These are phyloP conservation scores for Coemansia umbellata DNA, from an alignment of 192 early-diverging fungal species.

Conservation along the genomic window DNA sequence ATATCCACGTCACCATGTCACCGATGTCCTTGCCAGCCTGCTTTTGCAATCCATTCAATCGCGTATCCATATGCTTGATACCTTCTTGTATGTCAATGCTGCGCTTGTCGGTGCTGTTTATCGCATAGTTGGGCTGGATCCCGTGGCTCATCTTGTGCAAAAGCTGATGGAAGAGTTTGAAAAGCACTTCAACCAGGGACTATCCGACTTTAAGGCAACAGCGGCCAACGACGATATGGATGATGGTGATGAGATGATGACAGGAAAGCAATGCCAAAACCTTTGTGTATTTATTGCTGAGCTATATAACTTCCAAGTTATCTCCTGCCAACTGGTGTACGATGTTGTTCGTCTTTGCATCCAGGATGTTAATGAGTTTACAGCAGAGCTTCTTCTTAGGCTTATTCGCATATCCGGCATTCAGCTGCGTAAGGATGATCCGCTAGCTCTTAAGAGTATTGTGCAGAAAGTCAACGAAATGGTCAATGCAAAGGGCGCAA, in stretches of 20 bases:
- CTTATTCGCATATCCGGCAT: conserved; percentile 67
- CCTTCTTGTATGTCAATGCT: conserved; percentile 87
- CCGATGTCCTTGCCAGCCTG: conserved; percentile 73
- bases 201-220: conserved; percentile 10
- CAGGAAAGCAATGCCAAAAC: conserved; percentile 74
- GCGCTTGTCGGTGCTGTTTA: conserved; percentile 78
- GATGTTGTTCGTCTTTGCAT: conserved; percentile 76
- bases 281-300: conserved; percentile 75
- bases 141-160: conserved; percentile 77
- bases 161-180: conserved; percentile 71
- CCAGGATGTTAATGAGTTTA: conserved; percentile 69
- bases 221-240: conserved; percentile 38
- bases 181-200: conserved; percentile 47
- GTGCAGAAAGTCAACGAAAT: conserved; percentile 53
- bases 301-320: conserved; percentile 86
- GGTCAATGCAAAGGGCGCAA: conserved; percentile 19
- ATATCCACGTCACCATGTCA: conserved; percentile 65
- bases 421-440: conserved; percentile 89
- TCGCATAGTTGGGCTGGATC: conserved; percentile 80
- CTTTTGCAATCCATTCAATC: conserved; percentile 75
- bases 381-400: conserved; percentile 84
- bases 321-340: conserved; percentile 83
- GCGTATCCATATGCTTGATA: conserved; percentile 83
- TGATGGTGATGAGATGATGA: conserved; percentile 34
- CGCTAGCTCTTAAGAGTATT: conserved; percentile 85